Base-by-base conservation (phyloP, 139 green algal species). In the Volvox reticuliferus region DNA sequence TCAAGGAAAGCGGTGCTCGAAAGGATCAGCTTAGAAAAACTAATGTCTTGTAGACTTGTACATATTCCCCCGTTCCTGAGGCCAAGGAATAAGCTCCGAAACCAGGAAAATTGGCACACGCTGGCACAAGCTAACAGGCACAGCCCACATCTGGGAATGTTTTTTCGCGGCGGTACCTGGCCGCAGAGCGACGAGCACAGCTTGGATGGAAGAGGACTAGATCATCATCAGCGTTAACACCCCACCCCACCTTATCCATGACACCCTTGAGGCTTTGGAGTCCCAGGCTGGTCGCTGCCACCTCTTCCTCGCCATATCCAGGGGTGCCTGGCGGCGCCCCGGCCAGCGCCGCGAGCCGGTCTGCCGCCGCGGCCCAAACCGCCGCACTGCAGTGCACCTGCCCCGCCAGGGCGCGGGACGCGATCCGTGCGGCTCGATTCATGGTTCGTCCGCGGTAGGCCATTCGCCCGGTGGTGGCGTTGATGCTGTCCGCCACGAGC, bases 391-490 rank as follows among this genome's bases (percentile, higher is more conserved):
- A 88, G 32, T 79, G 63, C 82, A 88, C 82, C 36, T 81, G 68
- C 1, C 84, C 84, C 84, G 84, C 68, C 0, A 50, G 37, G 62
- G 84, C 84, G 30, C 44, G 55, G 33, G 32, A 30, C 36, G 84
- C 84, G 84, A 89, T 89, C 28, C 84, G 68, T n/a, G 84, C 84
- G 12, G 84, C 84, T 30, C 84, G 84, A 67, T 89, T 89, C 84
- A 89, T 89, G 35, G 68, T 17, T 28, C 68, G 22, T n/a, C 84
- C 82, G 5, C 84, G 68, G 68, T 89, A 89, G 17, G 69, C 37
- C 84, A 89, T 81, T 28, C 84, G 84, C 26, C 84, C 84, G 24
- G 84, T 82, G 68, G 68, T 69, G 35, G 68, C 84, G 69, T 81
- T 89, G 35, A 89, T 67, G 26, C 20, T 37, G 37, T 80, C 68